phyloP scores from a whole-genome alignment of 1,139 yeast species.

The Pichia kudriavzevii region DNA sequence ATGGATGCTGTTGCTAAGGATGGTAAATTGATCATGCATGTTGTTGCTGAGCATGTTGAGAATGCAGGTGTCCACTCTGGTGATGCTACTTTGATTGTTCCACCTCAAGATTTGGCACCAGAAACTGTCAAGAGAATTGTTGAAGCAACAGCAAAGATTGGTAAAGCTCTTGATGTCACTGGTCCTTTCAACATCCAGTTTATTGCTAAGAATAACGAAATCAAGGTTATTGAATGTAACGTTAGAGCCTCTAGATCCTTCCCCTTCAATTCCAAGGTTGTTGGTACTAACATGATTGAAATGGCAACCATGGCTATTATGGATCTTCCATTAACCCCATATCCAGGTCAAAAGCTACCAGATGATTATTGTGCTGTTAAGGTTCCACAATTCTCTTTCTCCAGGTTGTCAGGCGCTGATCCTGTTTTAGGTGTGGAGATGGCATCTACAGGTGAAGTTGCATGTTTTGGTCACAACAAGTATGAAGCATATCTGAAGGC shows the following conservation, averaged over 20 bases:
- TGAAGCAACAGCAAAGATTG: conserved; percentile 93
- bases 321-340: conserved; percentile 82
- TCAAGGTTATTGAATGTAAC: conserved; percentile 96
- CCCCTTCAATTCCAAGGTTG: conserved; percentile 98
- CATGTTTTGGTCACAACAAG: conserved; percentile 91
- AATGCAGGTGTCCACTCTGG: conserved; percentile 99
- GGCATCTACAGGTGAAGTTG: conserved; percentile 99
- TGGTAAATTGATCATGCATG: conserved; percentile 94
- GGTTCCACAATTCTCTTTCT: conserved; percentile 97
- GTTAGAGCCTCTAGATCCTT: conserved; percentile 97
- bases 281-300: conserved; percentile 94
- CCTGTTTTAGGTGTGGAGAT: conserved; percentile 98
- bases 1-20: conserved; percentile 98
- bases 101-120: conserved; percentile 92
- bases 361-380: conserved; percentile 94
- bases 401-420: conserved; percentile 97
- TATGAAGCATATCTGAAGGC: conserved; percentile 97
- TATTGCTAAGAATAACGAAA: conserved; percentile 58
- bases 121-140: conserved; percentile 89
- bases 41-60: conserved; percentile 97
- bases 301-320: conserved; percentile 95
- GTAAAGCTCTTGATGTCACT: conserved; percentile 89
- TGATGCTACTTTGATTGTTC: conserved; percentile 95
- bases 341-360: conserved; percentile 83
- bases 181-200: conserved; percentile 98